Base-by-base conservation (phyloP, 2,329 filamentous ascomycete genomes). In the Pseudogymnoascus sp. region DNA sequence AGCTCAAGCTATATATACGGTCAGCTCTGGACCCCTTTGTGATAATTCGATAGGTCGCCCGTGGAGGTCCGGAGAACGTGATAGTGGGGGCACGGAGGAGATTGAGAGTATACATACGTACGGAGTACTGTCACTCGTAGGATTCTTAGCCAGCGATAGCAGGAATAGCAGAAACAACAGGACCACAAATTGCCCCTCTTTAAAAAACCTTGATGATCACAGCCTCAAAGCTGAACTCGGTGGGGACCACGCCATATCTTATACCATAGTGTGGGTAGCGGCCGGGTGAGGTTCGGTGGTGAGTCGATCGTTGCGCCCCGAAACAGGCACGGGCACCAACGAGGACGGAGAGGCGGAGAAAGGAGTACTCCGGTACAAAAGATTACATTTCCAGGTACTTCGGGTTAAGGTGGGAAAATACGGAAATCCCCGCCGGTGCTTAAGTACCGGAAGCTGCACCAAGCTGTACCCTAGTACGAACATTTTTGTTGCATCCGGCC, bases 251-350 rank as follows among this genome's bases (percentile, higher is more conserved):
- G 47, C 47, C 47, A 53, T 53, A 31, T 53, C 26, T 53, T 53
- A 53, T 53, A 53, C 26, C 15, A n/a, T 53, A 53, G 21, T 31
- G 47, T 31, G 47, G 5, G 26, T 53, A 31, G 47, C 19, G 47
- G 26, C 26, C 47, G 47, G 47, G 47, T 53, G 47, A 53, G 47
- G 26, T 53, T 53, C 26, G 47, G 26, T 53, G 47, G 26, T 53
- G 47, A 53, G 47, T 53, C 26, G 47, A 53, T 53, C 47, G 47
- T 53, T 53, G 26, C 47, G 47, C 47, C 47, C 47, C 47, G 26
- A 53, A 53, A 53, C 47, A 53, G 47, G 47, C 47, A 53, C 47
- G 47, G 47, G 47, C 47, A 53, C 47, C 47, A 53, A 53, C 47
- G 26, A 31, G 21, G 47, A 31, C 26, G 47, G 47, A 53, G 26